Percentiles rank a stretch among this genome's conserved stretches.
These are phyloP conservation scores for Phalaenopsis aphrodite DNA, from an alignment of 106 monocot species.

Conservation along the genomic window DNA sequence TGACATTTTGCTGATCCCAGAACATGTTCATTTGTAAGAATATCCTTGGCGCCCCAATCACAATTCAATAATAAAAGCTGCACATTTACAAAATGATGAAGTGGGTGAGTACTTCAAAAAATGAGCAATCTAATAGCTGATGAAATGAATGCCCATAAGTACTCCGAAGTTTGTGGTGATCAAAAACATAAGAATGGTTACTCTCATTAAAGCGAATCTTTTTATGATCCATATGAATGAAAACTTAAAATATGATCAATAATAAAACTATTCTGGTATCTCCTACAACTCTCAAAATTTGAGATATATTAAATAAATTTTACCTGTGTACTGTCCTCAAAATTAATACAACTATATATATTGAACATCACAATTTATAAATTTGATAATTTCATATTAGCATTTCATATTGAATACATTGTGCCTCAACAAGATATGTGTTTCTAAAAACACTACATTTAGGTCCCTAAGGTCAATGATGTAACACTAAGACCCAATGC, in stretches of 20 bases:
- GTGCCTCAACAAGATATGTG: not conserved
- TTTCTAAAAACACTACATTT: not conserved
- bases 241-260: no score
- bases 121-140: not conserved
- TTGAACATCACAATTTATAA: not conserved
- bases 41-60: slow-evolving; percentile 38
- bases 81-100: slow-evolving; percentile 6
- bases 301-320: not conserved
- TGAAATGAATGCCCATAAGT: not conserved
- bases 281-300: no score
- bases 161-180: not conserved
- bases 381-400: not conserved
- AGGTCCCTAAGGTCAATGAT: not conserved
- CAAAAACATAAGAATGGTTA: not conserved
- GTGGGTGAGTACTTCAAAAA: not conserved
- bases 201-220: no score
- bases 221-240: no score
- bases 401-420: not conserved
- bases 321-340: not conserved
- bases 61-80: slow-evolving; percentile 83
- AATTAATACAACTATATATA: not conserved
- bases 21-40: slow-evolving; percentile 67
- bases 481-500: not conserved
- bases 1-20: slow-evolving; percentile 86
- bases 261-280: no score